phyloP scores from a whole-genome alignment of 164 flowering plant species.

The Macadamia integrifolia region DNA sequence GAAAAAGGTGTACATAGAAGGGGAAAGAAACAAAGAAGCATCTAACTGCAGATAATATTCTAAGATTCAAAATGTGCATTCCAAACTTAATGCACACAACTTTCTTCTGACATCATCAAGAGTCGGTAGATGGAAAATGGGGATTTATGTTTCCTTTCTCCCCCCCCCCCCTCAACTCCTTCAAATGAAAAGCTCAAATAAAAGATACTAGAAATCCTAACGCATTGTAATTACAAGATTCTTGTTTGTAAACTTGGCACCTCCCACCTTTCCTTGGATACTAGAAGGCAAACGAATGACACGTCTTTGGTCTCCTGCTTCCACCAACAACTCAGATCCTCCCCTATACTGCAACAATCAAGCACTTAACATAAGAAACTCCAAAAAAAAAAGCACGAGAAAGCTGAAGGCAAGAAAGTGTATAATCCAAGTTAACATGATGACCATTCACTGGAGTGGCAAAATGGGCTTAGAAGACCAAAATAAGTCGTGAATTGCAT shows the following conservation, averaged over 20 bases:
- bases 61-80: too few relatives aligned
- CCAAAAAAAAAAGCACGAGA: neutral
- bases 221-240: constrained; percentile 61
- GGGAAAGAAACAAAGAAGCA: too few relatives aligned
- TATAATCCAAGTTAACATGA: neutral
- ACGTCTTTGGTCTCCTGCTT: constrained; percentile 96
- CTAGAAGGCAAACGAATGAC: constrained; percentile 56
- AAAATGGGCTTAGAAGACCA: too few relatives aligned
- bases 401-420: neutral
- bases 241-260: constrained; percentile 71
- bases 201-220: constrained; percentile 11
- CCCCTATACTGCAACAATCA: constrained; percentile 75
- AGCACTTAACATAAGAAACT: neutral
- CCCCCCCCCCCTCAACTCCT: too few relatives aligned
- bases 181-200: too few relatives aligned
- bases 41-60: too few relatives aligned
- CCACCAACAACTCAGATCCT: constrained; percentile 85
- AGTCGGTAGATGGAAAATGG: too few relatives aligned
- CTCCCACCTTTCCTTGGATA: constrained; percentile 89
- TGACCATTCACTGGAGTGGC: neutral
- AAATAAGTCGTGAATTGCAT: too few relatives aligned
- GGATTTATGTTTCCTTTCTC: too few relatives aligned
- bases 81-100: too few relatives aligned
- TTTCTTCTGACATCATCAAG: too few relatives aligned
- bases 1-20: too few relatives aligned